A percentile compares a stretch with the other conserved stretches of the same genome.
Evolutionary conservation across 169 alveolate genomes (phyloP).

Genomic region (Theileria orientalis): DNA sequence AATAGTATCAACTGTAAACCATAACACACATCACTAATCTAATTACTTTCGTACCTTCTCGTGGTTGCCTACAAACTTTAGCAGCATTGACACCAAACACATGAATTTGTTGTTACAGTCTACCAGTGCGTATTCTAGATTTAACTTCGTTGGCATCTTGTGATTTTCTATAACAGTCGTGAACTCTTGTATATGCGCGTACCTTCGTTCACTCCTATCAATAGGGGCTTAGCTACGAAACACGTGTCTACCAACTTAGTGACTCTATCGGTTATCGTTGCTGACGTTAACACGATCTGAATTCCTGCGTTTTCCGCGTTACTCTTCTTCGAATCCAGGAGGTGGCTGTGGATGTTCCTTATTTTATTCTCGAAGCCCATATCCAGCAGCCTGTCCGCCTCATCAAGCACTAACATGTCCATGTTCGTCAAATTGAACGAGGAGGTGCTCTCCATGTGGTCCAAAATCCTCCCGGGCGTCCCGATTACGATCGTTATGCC

Average conservation of each 20-base stretch:
- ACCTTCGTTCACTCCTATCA: constrained; percentile 60
- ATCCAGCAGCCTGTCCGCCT: constrained; percentile 97
- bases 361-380: constrained; percentile 94
- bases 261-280: constrained; percentile 79
- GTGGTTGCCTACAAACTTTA: constrained; percentile 25
- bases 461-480: constrained; percentile 97
- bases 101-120: constrained; percentile 60
- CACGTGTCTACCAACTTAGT: constrained; percentile 75
- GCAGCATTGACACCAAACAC: constrained; percentile 36
- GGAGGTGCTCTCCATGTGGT: constrained; percentile 87
- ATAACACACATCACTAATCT: no score
- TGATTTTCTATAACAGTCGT: constrained; percentile 1
- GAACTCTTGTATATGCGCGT: background rate
- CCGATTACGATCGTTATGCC: constrained; percentile 92
- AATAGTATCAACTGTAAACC: constrained; percentile 9
- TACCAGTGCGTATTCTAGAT: constrained; percentile 47
- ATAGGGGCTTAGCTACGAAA: constrained; percentile 62
- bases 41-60: constrained; percentile 58
- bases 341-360: constrained; percentile 75
- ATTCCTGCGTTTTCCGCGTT: constrained; percentile 26
- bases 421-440: constrained; percentile 83
- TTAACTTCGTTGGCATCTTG: constrained; percentile 48
- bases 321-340: background rate
- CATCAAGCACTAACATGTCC: constrained; percentile 89
- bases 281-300: constrained; percentile 80